Evolutionary conservation across 345 rosid species (phyloP).

Genomic region (Pugionium dolabratum): DNA sequence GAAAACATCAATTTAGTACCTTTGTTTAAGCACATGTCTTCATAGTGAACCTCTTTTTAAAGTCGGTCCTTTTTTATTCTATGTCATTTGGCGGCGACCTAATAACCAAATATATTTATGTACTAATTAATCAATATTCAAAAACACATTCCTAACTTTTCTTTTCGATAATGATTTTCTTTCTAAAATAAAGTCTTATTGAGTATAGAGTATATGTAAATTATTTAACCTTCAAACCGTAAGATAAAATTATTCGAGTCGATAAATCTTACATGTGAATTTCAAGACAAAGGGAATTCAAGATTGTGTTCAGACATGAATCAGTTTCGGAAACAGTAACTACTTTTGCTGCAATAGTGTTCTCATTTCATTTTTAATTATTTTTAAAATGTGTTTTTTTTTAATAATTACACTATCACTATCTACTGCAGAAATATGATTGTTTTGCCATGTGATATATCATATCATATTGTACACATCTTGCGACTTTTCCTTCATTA

Average conservation of each 20-base stretch:
- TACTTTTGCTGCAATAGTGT: background rate
- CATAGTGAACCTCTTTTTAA: conserved; percentile 34
- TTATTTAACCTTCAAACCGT: too few species aligned
- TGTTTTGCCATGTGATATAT: conserved; percentile 42
- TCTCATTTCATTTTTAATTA: conserved; percentile 6
- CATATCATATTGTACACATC: conserved; percentile 31
- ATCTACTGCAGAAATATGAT: conserved; percentile 35
- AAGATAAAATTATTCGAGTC: too few species aligned
- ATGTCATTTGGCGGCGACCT: conserved; percentile 35
- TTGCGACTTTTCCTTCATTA: conserved; percentile 37
- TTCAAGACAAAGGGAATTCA: conserved; percentile 21
- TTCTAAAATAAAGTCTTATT: too few species aligned
- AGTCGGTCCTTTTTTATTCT: conserved; percentile 26
- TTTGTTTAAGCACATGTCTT: conserved; percentile 31
- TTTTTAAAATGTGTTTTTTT: background rate
- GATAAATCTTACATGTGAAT: conserved; percentile 24
- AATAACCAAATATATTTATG: conserved; percentile 24
- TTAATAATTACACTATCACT: conserved; percentile 19
- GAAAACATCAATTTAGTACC: conserved; percentile 24
- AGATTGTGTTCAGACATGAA: conserved; percentile 32
- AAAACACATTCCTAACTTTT: background rate
- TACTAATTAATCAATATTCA: conserved; percentile 17
- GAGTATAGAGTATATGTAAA: too few species aligned
- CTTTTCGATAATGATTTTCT: background rate
- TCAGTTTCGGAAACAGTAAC: conserved; percentile 33